phyloP scores from a whole-genome alignment of 2,329 filamentous ascomycete species.

The Fusarium agapanthi region DNA sequence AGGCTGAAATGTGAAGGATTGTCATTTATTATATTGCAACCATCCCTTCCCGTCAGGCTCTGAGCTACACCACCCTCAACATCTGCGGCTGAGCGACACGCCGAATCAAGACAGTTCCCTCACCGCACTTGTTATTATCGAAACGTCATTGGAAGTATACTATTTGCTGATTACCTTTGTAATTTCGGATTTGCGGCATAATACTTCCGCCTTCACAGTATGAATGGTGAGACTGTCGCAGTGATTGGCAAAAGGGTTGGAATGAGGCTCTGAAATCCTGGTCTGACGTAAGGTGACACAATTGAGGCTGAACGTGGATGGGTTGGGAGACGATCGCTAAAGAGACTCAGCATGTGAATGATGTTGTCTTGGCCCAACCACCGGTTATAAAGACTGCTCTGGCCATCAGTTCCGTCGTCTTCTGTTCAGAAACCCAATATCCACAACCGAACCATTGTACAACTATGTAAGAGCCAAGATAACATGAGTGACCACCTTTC shows the following conservation, averaged over 20 bases:
- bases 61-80: neutral
- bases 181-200: neutral
- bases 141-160: neutral
- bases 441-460: fast-evolving
- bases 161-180: neutral
- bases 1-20: neutral
- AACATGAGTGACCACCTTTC: neutral
- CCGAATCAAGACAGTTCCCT: too few relatives aligned
- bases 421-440: fast-evolving
- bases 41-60: neutral
- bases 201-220: neutral
- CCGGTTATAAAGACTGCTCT: neutral
- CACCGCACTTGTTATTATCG: fast-evolving
- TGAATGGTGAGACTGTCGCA: neutral
- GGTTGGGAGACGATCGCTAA: neutral
- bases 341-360: neutral
- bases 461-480: neutral
- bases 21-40: neutral
- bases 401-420: too few relatives aligned
- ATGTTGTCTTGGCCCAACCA: neutral
- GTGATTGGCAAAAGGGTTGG: neutral
- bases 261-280: neutral
- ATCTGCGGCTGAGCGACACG: neutral
- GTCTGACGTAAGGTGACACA: neutral
- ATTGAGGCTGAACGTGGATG: neutral